These are phyloP conservation scores for Terana coerulea DNA, from an alignment of 768 basidiomycete species.

Conservation along the genomic window DNA sequence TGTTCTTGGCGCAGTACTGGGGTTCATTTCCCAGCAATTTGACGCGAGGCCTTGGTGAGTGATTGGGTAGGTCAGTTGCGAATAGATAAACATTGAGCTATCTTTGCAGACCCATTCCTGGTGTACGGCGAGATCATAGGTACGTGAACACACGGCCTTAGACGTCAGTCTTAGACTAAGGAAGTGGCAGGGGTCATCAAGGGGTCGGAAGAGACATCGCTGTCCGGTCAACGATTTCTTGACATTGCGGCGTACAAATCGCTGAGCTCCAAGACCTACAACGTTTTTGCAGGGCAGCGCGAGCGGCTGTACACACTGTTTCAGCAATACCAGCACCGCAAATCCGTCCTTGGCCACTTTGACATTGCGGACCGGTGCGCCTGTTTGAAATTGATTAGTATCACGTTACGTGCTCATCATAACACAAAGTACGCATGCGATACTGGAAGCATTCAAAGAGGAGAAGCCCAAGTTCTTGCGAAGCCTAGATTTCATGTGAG, in stretches of 20 bases:
- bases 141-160: slow-evolving; percentile 23
- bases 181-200: slow-evolving; percentile 48
- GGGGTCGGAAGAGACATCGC: slow-evolving; percentile 55
- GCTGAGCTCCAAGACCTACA: slow-evolving; percentile 49
- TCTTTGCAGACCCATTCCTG: slow-evolving; percentile 47
- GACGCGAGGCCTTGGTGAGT: slow-evolving; percentile 48
- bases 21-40: slow-evolving; percentile 47
- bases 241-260: slow-evolving; percentile 38
- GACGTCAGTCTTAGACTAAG: background rate
- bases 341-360: slow-evolving; percentile 36
- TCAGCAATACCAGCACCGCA: slow-evolving; percentile 44
- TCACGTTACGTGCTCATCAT: background rate
- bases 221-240: slow-evolving; percentile 33
- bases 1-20: slow-evolving; percentile 58
- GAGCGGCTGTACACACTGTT: slow-evolving; percentile 50
- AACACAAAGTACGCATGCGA: slow-evolving; percentile 43
- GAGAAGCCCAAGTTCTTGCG: slow-evolving; percentile 30
- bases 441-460: slow-evolving; percentile 35
- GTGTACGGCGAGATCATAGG: slow-evolving; percentile 68
- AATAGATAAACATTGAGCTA: background rate
- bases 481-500: slow-evolving; percentile 55
- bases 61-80: background rate
- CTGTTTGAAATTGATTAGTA: no score
- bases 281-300: slow-evolving; percentile 46
- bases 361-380: slow-evolving; percentile 64